Evolutionary conservation across 495 filamentous ascomycete genomes (phyloP).

Genomic region (Bombardia bombarda): DNA sequence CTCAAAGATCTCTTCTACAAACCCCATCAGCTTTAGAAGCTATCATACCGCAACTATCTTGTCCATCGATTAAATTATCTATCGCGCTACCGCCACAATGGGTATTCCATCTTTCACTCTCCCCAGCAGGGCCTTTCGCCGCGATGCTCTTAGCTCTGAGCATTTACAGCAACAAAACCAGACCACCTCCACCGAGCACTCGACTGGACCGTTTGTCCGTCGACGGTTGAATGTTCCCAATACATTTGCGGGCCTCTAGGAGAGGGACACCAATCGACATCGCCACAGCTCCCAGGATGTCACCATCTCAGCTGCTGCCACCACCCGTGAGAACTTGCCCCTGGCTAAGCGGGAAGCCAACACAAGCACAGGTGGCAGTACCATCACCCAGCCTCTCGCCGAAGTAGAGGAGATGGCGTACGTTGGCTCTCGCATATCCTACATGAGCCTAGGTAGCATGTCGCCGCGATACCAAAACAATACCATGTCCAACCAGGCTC

Average conservation of each 20-base stretch:
- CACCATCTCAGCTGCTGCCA: not conserved
- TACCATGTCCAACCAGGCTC: no score
- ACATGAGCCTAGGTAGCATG: not conserved
- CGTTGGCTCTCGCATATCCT: not conserved
- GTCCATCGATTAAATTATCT: not conserved
- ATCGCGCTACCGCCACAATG: not conserved
- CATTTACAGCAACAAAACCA: not conserved
- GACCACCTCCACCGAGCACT: slow-evolving; percentile 1
- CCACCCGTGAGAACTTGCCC: slow-evolving; percentile 3
- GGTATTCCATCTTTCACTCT: slow-evolving; percentile 6
- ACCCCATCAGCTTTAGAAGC: no score
- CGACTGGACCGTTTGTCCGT: not conserved
- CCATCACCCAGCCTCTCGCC: no score
- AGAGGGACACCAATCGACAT: slow-evolving; percentile 16
- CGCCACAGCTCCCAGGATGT: not conserved
- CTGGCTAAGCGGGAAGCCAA: not conserved
- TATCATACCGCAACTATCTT: not conserved
- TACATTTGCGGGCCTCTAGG: slow-evolving; percentile 22
- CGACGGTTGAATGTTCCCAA: slow-evolving; percentile 11
- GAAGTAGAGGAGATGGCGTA: no score
- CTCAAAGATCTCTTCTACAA: not conserved
- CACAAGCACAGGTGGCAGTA: not conserved
- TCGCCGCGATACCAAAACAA: not conserved
- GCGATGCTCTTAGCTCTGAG: not conserved
- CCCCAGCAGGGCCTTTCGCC: slow-evolving; percentile 5